phyloP scores from a whole-genome alignment of 768 basidiomycete genomes.

The Mycena leptocephala region DNA sequence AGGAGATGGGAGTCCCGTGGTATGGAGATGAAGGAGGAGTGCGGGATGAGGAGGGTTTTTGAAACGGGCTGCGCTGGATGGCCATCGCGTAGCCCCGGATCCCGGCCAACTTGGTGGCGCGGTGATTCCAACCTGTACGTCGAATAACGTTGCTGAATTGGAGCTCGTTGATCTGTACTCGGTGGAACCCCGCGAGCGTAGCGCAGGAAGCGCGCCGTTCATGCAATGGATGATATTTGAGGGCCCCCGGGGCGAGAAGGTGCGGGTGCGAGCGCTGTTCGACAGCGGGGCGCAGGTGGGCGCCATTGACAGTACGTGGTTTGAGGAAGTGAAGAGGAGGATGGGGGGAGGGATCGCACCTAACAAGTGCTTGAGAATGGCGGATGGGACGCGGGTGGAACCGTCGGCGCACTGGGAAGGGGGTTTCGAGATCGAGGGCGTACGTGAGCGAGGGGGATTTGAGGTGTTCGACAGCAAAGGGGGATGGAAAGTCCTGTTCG shows the following conservation, averaged over 20 bases:
- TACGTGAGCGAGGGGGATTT: conserved; percentile 6
- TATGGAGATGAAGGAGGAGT: neutral
- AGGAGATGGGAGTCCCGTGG: neutral
- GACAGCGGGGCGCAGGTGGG: conserved; percentile 50
- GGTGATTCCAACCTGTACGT: neutral
- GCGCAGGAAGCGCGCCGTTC: conserved; percentile 32
- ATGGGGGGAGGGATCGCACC: conserved; percentile 20
- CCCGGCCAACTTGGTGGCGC: conserved; percentile 11
- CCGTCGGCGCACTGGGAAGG: conserved; percentile 40
- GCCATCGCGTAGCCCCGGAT: neutral
- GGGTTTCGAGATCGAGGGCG: conserved; percentile 24
- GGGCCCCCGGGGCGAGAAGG: conserved; percentile 30
- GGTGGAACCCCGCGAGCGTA: neutral
- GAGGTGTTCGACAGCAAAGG: conserved; percentile 44
- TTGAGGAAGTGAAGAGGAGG: neutral
- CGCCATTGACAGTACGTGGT: neutral
- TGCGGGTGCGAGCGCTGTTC: conserved; percentile 32
- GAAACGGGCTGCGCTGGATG: neutral
- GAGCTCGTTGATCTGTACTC: neutral
- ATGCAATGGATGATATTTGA: conserved; percentile 33
- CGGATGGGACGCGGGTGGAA: conserved; percentile 43
- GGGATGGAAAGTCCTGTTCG: conserved; percentile 31
- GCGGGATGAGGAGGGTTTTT: neutral
- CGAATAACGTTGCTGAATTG: neutral
- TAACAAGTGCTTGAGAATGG: conserved; percentile 46